A percentile compares a stretch with the other conserved stretches of the same genome.
phyloP scores from a whole-genome alignment of 2,329 filamentous ascomycete species.

The Gliomastix tumulicola region DNA sequence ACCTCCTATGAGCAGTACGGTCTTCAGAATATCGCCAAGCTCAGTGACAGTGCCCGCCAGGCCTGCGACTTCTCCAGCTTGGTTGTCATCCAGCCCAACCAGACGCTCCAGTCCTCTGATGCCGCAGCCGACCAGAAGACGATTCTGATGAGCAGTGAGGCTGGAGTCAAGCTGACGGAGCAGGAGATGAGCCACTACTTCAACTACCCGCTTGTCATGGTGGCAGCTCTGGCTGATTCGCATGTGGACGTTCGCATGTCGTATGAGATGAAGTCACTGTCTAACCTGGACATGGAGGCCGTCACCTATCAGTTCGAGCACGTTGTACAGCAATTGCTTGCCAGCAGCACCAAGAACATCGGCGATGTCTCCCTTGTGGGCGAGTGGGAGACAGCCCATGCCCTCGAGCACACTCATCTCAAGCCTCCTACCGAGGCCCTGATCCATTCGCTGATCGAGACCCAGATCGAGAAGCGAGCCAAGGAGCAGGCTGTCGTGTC shows the following conservation, averaged over 20 bases:
- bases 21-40: slow-evolving; percentile 8
- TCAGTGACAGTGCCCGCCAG: slow-evolving; percentile 3
- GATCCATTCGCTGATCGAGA: not conserved
- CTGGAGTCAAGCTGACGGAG: slow-evolving; percentile 13
- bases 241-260: slow-evolving; percentile 1
- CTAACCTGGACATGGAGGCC: not conserved
- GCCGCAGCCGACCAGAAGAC: too few species aligned
- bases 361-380: not conserved
- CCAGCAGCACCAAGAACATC: not conserved
- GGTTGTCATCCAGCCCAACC: slow-evolving; percentile 1
- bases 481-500: slow-evolving; percentile 26
- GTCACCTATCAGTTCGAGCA: not conserved
- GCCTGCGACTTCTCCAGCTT: not conserved
- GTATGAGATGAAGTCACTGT: slow-evolving; percentile 3
- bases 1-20: slow-evolving; percentile 15
- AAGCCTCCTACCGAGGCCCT: not conserved
- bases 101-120: too few species aligned
- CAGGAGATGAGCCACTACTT: slow-evolving; percentile 15
- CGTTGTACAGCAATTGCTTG: not conserved
- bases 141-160: too few species aligned
- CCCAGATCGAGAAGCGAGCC: not conserved
- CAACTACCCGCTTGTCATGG: not conserved
- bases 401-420: not conserved
- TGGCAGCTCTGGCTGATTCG: not conserved
- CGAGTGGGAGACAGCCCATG: not conserved